Conservation (phyloP, 176 grass and related monocot species). For the Avena sativa region DNA sequence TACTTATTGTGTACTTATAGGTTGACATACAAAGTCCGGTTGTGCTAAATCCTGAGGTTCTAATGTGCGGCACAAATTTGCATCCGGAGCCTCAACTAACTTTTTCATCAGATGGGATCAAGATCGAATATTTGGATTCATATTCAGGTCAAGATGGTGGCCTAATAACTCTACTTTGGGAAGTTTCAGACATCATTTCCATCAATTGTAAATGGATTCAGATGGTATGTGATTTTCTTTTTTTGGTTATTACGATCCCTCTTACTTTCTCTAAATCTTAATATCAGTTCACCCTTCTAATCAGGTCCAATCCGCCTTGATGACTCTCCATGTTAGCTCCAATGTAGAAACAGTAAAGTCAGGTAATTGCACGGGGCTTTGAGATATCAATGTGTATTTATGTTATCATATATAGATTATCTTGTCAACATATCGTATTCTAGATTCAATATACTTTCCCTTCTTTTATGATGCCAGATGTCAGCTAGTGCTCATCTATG, state of each 20-base stretch:
- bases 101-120: constrained; percentile 71
- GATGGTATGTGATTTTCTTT: constrained; percentile 56
- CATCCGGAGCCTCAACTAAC: constrained; percentile 61
- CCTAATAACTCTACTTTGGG: constrained; percentile 48
- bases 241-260: constrained; percentile 16
- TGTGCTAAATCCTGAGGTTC: constrained; percentile 66
- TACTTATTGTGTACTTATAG: constrained; percentile 49
- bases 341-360: constrained; percentile 36
- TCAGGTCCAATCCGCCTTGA: constrained; percentile 50
- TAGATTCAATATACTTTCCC: constrained; percentile 34
- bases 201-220: constrained; percentile 66
- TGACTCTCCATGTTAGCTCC: constrained; percentile 38
- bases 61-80: constrained; percentile 43
- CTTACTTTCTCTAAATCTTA: constrained; percentile 15
- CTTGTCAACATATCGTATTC: constrained; percentile 7
- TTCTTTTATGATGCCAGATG: constrained; percentile 8
- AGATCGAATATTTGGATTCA: constrained; percentile 65
- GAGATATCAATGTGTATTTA: neutral
- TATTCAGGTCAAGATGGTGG: constrained; percentile 55
- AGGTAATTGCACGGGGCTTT: constrained; percentile 38
- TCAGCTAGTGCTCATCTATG: constrained; percentile 9
- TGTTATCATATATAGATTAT: constrained; percentile 10
- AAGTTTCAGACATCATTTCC: constrained; percentile 61
- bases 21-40: constrained; percentile 55
- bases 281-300: constrained; percentile 13